These are phyloP conservation scores for Arthrocladium fulminans DNA, from an alignment of 2,329 filamentous ascomycete species.

Conservation along the genomic window DNA sequence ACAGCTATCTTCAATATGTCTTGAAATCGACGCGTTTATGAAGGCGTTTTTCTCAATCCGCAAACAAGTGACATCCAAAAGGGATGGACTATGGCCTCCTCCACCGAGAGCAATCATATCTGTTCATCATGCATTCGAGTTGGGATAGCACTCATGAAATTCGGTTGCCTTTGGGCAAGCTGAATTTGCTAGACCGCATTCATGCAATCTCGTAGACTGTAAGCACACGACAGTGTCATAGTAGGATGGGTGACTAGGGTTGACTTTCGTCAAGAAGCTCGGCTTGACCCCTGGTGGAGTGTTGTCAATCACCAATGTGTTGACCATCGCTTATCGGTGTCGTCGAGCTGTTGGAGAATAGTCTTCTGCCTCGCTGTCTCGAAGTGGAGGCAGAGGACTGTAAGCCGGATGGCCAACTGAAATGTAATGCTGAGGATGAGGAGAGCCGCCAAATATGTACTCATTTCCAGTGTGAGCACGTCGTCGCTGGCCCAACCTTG, in stretches of 20 bases:
- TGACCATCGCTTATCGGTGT: background rate
- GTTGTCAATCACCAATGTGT: no score
- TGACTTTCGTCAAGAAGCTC: background rate
- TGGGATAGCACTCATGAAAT: background rate
- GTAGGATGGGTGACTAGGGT: no score
- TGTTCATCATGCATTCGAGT: background rate
- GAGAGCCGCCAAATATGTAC: background rate
- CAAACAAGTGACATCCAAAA: background rate
- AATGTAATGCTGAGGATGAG: background rate
- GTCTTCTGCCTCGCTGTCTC: constrained; percentile 2
- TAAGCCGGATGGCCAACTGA: background rate
- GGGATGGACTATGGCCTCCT: background rate
- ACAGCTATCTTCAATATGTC: background rate
- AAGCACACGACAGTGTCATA: no score
- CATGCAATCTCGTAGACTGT: background rate
- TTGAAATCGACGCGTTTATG: background rate
- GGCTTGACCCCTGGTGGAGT: no score
- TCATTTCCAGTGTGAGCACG: background rate
- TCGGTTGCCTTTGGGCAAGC: background rate
- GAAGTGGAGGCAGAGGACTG: background rate
- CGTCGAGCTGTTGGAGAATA: background rate
- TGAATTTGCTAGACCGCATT: background rate
- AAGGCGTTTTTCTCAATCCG: background rate
- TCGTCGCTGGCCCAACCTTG: background rate
- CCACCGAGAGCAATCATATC: background rate